A percentile compares a stretch with the other conserved stretches of the same genome.
These are phyloP conservation scores for Cryphonectria radicalis DNA, from an alignment of 2,329 filamentous ascomycete genomes.

Conservation along the genomic window DNA sequence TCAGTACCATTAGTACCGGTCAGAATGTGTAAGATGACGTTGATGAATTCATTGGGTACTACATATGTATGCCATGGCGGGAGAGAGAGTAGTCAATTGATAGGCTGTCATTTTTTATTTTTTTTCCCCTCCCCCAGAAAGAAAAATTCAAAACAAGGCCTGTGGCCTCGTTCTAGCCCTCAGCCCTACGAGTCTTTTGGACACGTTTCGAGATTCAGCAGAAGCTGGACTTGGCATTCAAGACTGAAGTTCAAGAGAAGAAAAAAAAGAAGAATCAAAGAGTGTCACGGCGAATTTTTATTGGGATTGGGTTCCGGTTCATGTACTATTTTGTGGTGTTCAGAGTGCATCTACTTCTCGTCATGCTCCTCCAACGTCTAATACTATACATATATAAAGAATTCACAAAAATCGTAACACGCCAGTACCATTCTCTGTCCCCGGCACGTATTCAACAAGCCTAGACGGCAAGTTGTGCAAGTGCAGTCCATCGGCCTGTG, in stretches of 20 bases:
- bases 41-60: background rate
- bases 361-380: background rate
- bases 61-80: background rate
- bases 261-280: background rate
- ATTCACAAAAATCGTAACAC: background rate
- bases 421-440: background rate
- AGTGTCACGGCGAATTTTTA: background rate
- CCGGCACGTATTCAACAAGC: background rate
- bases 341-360: background rate
- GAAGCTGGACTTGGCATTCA: background rate
- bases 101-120: background rate
- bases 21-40: background rate
- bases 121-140: no score
- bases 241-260: background rate
- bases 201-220: background rate
- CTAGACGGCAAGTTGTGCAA: background rate
- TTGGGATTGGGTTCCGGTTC: background rate
- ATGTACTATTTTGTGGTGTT: background rate
- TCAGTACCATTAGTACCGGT: background rate
- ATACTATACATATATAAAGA: background rate
- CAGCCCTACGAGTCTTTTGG: background rate
- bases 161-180: background rate
- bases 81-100: background rate
- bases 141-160: background rate
- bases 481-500: background rate